A percentile compares a stretch with the other conserved stretches of the same genome.
phyloP scores from a whole-genome alignment of 164 flowering plant genomes.

The Umbellularia californica region DNA sequence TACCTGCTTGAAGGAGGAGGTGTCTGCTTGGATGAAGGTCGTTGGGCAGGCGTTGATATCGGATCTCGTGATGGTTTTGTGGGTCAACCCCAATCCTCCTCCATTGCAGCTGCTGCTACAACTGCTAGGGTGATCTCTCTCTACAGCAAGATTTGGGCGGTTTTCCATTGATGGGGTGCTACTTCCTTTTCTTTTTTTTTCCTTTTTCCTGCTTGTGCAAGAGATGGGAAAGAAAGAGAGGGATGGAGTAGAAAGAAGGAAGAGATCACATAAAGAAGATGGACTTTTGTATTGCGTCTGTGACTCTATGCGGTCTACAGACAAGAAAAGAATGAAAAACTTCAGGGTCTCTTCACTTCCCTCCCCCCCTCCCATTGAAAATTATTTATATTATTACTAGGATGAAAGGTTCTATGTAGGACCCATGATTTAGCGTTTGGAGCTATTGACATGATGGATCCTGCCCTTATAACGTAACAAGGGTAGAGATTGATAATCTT shows the following conservation, averaged over 20 bases:
- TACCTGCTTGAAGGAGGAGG: slow-evolving; percentile 85
- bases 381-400: background rate
- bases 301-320: background rate
- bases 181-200: background rate
- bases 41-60: slow-evolving; percentile 71
- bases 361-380: background rate
- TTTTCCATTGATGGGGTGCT: slow-evolving; percentile 35
- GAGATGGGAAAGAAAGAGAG: background rate
- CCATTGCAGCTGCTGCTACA: slow-evolving; percentile 17
- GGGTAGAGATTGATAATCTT: too few relatives aligned
- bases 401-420: too few relatives aligned
- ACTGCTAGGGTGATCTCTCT: slow-evolving; percentile 33
- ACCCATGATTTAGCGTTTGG: too few relatives aligned
- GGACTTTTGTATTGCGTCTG: background rate
- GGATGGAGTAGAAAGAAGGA: background rate
- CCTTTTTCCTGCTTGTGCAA: background rate
- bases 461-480: background rate
- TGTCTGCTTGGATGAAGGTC: slow-evolving; percentile 87
- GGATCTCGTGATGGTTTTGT: slow-evolving; percentile 62
- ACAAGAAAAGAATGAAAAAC: background rate
- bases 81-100: slow-evolving; percentile 31
- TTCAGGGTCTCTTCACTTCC: background rate
- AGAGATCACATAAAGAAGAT: background rate
- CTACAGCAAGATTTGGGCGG: slow-evolving; percentile 25
- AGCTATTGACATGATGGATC: background rate